phyloP scores from a whole-genome alignment of 2,329 filamentous ascomycete species.

The Neocucurbitaria cava region DNA sequence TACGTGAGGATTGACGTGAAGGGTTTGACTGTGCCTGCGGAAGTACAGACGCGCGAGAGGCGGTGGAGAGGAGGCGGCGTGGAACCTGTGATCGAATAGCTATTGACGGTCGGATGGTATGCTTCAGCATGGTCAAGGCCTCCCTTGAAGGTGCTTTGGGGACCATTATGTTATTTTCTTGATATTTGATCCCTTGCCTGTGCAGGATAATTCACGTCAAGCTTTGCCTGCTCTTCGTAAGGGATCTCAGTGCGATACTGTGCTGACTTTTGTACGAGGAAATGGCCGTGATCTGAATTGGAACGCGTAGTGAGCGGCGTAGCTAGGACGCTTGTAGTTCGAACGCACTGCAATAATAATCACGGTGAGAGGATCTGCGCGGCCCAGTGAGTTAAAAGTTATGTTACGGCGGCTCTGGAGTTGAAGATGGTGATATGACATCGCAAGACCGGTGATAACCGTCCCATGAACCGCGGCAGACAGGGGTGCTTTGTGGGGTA shows the following conservation, averaged over 20 bases:
- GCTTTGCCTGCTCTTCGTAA: background rate
- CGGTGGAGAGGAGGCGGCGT: constrained; percentile 26
- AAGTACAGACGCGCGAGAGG: constrained; percentile 20
- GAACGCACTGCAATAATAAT: background rate
- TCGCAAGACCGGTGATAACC: constrained; percentile 33
- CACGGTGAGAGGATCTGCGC: background rate
- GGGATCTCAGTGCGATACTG: background rate
- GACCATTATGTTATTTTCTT: constrained; percentile 26
- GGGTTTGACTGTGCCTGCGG: constrained; percentile 19
- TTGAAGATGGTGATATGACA: constrained; percentile 24
- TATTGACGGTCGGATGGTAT: constrained; percentile 36
- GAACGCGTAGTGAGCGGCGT: background rate
- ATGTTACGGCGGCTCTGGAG: constrained; percentile 23
- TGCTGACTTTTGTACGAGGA: background rate
- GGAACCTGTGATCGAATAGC: constrained; percentile 30
- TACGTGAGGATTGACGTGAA: constrained; percentile 19
- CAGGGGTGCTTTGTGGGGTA: constrained; percentile 23
- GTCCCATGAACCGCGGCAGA: constrained; percentile 11
- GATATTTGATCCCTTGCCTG: background rate
- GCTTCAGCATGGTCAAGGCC: constrained; percentile 42
- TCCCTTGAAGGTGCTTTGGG: constrained; percentile 45
- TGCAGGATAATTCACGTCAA: background rate
- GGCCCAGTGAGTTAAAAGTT: constrained; percentile 4
- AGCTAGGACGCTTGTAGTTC: background rate
- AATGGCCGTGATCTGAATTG: background rate